These are phyloP conservation scores for Leccinum broughii DNA, from an alignment of 768 basidiomycete species.

Conservation along the genomic window DNA sequence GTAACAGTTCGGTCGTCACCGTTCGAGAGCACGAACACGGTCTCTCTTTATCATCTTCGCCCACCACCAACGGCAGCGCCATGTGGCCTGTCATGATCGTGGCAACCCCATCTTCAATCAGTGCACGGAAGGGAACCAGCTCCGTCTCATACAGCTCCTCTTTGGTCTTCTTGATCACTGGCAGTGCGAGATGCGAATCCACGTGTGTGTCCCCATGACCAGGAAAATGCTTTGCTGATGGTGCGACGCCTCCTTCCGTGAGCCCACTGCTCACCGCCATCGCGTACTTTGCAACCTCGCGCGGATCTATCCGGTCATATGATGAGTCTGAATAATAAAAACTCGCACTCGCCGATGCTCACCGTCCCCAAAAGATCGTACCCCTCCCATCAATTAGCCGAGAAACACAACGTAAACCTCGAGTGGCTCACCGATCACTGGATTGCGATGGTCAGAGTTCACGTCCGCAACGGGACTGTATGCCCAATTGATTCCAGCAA, in stretches of 20 bases:
- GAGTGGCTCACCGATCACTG: slow-evolving; percentile 59
- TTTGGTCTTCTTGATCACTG: slow-evolving; percentile 53
- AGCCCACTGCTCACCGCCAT: slow-evolving; percentile 51
- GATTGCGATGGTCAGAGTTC: slow-evolving; percentile 67
- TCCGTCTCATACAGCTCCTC: slow-evolving; percentile 46
- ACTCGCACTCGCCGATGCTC: slow-evolving; percentile 7
- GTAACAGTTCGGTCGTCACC: slow-evolving; percentile 54
- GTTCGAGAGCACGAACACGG: slow-evolving; percentile 59
- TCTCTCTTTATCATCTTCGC: slow-evolving; percentile 41
- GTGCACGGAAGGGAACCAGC: slow-evolving; percentile 56
- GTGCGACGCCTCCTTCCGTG: slow-evolving; percentile 49
- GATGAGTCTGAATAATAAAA: not conserved
- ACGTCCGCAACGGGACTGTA: slow-evolving; percentile 73
- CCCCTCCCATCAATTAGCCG: slow-evolving; percentile 40
- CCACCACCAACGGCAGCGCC: slow-evolving; percentile 58
- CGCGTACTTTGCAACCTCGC: slow-evolving; percentile 49
- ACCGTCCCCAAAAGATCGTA: slow-evolving; percentile 73
- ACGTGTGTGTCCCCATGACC: slow-evolving; percentile 74
- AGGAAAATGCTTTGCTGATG: slow-evolving; percentile 71
- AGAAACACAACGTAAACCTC: not conserved
- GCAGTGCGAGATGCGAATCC: slow-evolving; percentile 69
- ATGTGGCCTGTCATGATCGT: slow-evolving; percentile 77
- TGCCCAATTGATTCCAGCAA: slow-evolving; percentile 69
- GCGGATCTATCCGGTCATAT: slow-evolving; percentile 44
- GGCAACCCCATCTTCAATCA: slow-evolving; percentile 44